phyloP scores from a whole-genome alignment of 768 basidiomycete species.

The Hysterangium stoloniferum region DNA sequence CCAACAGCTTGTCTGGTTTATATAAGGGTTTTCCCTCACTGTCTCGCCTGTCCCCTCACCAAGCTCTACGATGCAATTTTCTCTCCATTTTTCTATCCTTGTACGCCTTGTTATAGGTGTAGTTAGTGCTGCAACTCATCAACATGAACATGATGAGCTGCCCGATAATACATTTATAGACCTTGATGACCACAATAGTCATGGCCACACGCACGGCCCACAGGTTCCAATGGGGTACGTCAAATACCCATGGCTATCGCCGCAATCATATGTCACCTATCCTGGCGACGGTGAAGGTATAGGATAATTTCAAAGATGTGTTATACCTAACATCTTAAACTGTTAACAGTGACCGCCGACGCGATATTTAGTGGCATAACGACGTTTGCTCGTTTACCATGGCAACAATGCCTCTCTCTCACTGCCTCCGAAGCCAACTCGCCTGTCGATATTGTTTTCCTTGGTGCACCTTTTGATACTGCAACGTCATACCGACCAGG shows the following conservation, averaged over 20 bases:
- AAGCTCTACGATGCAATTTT: slow-evolving; percentile 1
- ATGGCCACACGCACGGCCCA: slow-evolving; percentile 28
- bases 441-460: slow-evolving; percentile 72
- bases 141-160: slow-evolving; percentile 1
- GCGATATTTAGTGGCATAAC: slow-evolving; percentile 76
- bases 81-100: slow-evolving; percentile 20
- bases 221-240: slow-evolving; percentile 65
- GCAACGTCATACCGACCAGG: slow-evolving; percentile 75
- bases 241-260: slow-evolving; percentile 49
- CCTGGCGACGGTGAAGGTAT: slow-evolving; percentile 53
- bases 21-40: no score
- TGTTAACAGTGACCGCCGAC: slow-evolving; percentile 55
- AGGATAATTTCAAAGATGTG: not conserved
- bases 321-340: not conserved
- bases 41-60: no score
- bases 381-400: slow-evolving; percentile 84
- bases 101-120: slow-evolving; percentile 22
- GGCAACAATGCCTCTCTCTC: slow-evolving; percentile 63
- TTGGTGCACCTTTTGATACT: slow-evolving; percentile 74
- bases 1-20: no score
- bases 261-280: slow-evolving; percentile 32
- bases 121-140: not conserved
- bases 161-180: slow-evolving; percentile 20
- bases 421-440: slow-evolving; percentile 37
- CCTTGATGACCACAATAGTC: slow-evolving; percentile 19